Base-by-base conservation (phyloP, 176 grass and related monocot species). In the Musa schizocarpa region DNA sequence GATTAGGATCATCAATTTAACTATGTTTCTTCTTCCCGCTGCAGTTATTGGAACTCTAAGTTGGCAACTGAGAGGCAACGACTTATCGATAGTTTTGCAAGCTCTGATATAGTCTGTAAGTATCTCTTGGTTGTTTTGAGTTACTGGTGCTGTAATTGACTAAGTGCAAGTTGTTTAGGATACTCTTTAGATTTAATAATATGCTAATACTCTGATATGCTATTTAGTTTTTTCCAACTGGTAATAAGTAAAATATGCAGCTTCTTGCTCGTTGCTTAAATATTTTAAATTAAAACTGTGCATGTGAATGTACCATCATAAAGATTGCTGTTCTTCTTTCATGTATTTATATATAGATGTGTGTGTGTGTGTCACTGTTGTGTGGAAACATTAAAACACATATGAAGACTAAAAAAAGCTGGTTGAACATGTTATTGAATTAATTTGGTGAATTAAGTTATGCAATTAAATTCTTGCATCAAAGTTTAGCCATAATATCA, bases 21-120 rank as follows among this genome's bases (percentile, higher is more conserved):
- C 16, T 13, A 6, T 22, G 11, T 10, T 11, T 70, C 52, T 51
- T 27, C 53, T 34, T 52, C 11, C 79, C 11, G 26, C 1, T 84
- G 73, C 76, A 96, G 93, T 73, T 96, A 96, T 86, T 92, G 93
- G 93, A 96, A 92, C 85, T 96, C 93, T 79, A 92, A 79, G 76
- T 76, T 92, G 82, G 83, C 89, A 71, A 92, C 89, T 22, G 89
- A 96, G 77, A 90, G 87, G 68, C 87, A 88, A 77, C 92, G 93
- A 77, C 87, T 92, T n/a, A 68, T 96, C 48, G 68, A 54, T 79
- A 81, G 77, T 63, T 92, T 92, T 70, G 77, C 68, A 85, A 85
- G 74, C 25, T 88, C 83, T 55, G 93, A 96, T 85, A 74, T 96
- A 81, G 83, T 96, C 75, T 96, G 93, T 96, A 82, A 96, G 87